These are phyloP conservation scores for Boletus reticuloceps DNA, from an alignment of 768 basidiomycete species.

Conservation along the genomic window DNA sequence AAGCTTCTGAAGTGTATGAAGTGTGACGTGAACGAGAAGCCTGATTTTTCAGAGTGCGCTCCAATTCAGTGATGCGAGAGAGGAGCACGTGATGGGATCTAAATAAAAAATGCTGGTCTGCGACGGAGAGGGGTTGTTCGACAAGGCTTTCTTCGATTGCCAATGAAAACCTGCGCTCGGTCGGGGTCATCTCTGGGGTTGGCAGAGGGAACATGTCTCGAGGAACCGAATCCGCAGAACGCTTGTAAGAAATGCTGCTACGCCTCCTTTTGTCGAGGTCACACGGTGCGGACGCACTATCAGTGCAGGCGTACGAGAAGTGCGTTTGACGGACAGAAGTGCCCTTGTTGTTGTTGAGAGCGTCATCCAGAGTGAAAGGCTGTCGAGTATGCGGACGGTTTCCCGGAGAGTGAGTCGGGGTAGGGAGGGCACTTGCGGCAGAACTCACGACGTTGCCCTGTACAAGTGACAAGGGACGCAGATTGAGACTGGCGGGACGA, in stretches of 20 bases:
- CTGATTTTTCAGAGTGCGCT: constrained; percentile 55
- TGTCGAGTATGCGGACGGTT: constrained; percentile 44
- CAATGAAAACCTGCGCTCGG: constrained; percentile 43
- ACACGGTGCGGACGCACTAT: constrained; percentile 22
- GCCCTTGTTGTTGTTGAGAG: constrained; percentile 19
- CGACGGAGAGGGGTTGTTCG: constrained; percentile 57
- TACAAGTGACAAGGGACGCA: constrained; percentile 72
- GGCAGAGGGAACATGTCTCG: constrained; percentile 51
- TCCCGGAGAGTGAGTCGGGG: constrained; percentile 53
- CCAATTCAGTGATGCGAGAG: constrained; percentile 78
- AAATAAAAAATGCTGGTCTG: constrained; percentile 84
- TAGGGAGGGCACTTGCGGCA: constrained; percentile 41
- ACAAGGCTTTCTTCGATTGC: constrained; percentile 16
- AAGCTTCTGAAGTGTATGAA: constrained; percentile 49
- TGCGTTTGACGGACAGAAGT: constrained; percentile 15
- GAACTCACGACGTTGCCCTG: constrained; percentile 45
- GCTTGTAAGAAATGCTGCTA: constrained; percentile 77
- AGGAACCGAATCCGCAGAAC: constrained; percentile 37
- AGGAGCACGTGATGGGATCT: constrained; percentile 82
- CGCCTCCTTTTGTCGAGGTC: constrained; percentile 41
- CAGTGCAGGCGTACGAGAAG: constrained; percentile 26
- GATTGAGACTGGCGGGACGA: constrained; percentile 63
- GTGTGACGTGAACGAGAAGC: constrained; percentile 45
- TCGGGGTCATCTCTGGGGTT: constrained; percentile 76
- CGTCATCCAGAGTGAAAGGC: constrained; percentile 11